phyloP scores from a whole-genome alignment of 129 eudicot genomes.

The Lactuca saligna region DNA sequence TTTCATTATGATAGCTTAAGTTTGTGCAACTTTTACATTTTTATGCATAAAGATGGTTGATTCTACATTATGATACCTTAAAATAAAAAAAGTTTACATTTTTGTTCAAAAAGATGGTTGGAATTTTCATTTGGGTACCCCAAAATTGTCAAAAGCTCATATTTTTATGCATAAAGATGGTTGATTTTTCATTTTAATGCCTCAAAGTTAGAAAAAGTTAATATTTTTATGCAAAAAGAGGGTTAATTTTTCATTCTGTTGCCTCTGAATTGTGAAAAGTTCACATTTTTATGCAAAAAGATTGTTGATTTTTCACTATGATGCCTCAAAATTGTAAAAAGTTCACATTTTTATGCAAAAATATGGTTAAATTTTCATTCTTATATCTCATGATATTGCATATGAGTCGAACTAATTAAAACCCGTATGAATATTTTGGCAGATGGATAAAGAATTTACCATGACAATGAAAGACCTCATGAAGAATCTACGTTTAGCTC shows the following conservation, averaged over 20 bases:
- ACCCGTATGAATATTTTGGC: conserved; percentile 27
- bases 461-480: conserved; percentile 60
- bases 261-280: not conserved
- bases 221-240: not conserved
- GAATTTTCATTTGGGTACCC: not conserved
- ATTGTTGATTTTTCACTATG: no score
- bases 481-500: conserved; percentile 51
- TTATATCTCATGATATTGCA: not conserved
- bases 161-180: not conserved
- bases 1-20: not conserved
- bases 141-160: not conserved
- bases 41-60: not conserved
- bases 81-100: no score
- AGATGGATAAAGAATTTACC: conserved; percentile 60
- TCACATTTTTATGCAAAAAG: no score
- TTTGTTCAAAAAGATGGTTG: not conserved
- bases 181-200: not conserved
- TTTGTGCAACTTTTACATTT: not conserved
- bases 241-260: not conserved
- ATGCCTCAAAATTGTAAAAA: no score
- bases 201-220: not conserved
- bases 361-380: not conserved
- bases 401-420: not conserved
- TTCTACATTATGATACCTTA: not conserved
- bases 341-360: not conserved